phyloP scores from a whole-genome alignment of 208 protist species.

The Crithidia expoeki region DNA sequence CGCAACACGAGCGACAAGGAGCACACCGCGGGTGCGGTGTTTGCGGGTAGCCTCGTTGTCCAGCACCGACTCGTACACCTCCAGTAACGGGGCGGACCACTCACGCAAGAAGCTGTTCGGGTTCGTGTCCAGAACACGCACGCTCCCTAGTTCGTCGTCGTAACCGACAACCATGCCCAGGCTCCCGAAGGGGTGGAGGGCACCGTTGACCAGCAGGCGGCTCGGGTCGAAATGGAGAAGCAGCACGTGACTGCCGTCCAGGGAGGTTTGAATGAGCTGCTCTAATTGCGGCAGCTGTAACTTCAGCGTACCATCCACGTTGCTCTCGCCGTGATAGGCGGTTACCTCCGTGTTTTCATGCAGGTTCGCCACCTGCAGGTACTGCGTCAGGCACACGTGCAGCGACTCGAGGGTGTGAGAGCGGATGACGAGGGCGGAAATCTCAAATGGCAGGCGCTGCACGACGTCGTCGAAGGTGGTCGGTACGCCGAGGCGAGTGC shows the following conservation, averaged over 20 bases:
- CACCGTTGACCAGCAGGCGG: conserved; percentile 69
- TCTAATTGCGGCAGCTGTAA: conserved; percentile 55
- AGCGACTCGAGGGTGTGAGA: conserved; percentile 80
- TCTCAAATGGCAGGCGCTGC: conserved; percentile 72
- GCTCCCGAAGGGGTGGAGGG: conserved; percentile 69
- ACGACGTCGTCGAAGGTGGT: conserved; percentile 86
- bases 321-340: conserved; percentile 62
- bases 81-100: conserved; percentile 65
- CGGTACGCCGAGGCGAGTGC: conserved; percentile 52
- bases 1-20: conserved; percentile 41
- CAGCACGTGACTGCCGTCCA: conserved; percentile 41
- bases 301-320: conserved; percentile 32
- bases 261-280: conserved; percentile 45
- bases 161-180: conserved; percentile 73
- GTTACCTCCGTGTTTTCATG: conserved; percentile 46
- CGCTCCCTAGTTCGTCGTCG: conserved; percentile 50
- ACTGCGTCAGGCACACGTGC: conserved; percentile 69
- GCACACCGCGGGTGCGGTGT: conserved; percentile 68
- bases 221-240: conserved; percentile 66
- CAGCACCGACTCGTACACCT: conserved; percentile 60
- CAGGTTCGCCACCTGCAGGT: conserved; percentile 48
- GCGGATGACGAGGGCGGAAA: conserved; percentile 76
- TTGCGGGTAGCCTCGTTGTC: conserved; percentile 50
- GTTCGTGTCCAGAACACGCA: conserved; percentile 72
- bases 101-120: conserved; percentile 80